Conservation (phyloP, 164 flowering plant species). For the Tetrastigma voinierianum region DNA sequence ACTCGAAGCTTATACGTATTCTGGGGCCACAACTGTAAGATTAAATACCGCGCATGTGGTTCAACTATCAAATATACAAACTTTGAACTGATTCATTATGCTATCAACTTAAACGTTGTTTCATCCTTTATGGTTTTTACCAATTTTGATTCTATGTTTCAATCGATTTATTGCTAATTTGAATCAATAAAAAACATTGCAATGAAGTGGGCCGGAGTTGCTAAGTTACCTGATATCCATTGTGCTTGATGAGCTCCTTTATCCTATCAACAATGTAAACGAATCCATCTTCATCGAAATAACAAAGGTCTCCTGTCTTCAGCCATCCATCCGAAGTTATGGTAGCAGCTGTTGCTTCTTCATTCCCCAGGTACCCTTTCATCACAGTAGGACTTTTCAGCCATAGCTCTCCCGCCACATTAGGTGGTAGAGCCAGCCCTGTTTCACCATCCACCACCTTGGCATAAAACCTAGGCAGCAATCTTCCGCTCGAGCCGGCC, state of each 20-base stretch:
- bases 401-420: constrained; percentile 66
- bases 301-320: constrained; percentile 70
- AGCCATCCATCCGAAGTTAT: constrained; percentile 63
- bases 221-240: constrained; percentile 59
- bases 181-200: too few relatives aligned
- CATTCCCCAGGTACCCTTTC: constrained; percentile 57
- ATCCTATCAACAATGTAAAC: constrained; percentile 66
- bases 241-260: constrained; percentile 80
- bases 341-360: constrained; percentile 52
- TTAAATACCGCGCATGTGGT: too few relatives aligned
- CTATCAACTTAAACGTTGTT: too few relatives aligned
- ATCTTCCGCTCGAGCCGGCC: constrained; percentile 36
- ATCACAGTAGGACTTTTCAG: constrained; percentile 57
- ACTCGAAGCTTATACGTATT: too few relatives aligned
- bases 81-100: too few relatives aligned
- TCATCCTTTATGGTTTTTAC: too few relatives aligned
- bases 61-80: too few relatives aligned
- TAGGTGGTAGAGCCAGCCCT: constrained; percentile 41
- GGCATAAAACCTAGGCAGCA: constrained; percentile 49
- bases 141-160: too few relatives aligned
- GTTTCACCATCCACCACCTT: constrained; percentile 59
- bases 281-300: constrained; percentile 59
- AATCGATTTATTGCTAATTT: too few relatives aligned
- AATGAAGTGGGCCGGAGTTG: too few relatives aligned
- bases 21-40: too few relatives aligned